Evolutionary conservation across 208 protist species (phyloP).

Genomic region (Trypanosoma conorhini): DNA sequence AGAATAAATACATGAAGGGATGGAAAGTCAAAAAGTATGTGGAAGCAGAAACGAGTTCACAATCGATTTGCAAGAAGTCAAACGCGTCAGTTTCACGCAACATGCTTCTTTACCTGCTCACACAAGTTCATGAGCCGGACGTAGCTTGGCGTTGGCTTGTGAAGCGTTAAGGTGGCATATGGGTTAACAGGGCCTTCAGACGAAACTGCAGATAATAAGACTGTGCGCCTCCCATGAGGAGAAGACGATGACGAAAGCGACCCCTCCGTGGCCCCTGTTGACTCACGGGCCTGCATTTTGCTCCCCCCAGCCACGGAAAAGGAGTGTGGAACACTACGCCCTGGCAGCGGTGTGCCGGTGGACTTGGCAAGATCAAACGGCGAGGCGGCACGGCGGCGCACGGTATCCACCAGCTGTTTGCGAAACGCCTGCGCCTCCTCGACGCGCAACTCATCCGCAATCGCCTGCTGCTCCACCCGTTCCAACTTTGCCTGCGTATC

Average conservation of each 20-base stretch:
- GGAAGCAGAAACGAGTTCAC: not conserved
- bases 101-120: slow-evolving; percentile 19
- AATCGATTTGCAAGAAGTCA: not conserved
- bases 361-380: not conserved
- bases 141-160: slow-evolving; percentile 16
- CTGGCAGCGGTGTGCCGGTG: not conserved
- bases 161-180: not conserved
- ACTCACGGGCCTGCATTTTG: not conserved
- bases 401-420: slow-evolving; percentile 10
- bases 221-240: not conserved
- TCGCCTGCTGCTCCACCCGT: slow-evolving; percentile 7
- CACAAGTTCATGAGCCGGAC: slow-evolving; percentile 22
- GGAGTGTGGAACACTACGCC: not conserved
- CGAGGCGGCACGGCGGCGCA: not conserved
- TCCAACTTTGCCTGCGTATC: slow-evolving; percentile 24
- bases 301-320: not conserved
- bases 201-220: not conserved
- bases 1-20: not conserved
- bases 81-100: not conserved
- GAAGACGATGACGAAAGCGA: not conserved
- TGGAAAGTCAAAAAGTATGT: not conserved
- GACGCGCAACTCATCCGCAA: slow-evolving; percentile 1
- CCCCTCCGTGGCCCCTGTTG: not conserved
- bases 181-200: slow-evolving; percentile 6
- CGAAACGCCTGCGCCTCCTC: slow-evolving; percentile 17